Evolutionary conservation across 148 eudicot species (phyloP).

Genomic region (Simmondsia chinensis): DNA sequence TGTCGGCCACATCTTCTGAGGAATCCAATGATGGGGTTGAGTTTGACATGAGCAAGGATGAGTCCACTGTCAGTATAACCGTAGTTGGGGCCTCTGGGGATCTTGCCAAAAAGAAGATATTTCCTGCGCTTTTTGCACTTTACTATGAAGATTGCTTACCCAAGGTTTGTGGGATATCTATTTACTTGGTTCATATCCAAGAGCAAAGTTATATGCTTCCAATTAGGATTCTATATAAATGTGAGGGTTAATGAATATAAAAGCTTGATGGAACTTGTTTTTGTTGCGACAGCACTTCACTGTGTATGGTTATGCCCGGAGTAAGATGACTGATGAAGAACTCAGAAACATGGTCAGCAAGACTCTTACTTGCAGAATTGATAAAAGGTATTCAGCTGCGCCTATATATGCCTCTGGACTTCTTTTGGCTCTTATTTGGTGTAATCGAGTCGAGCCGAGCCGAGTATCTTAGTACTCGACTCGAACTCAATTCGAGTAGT

Average conservation of each 20-base stretch:
- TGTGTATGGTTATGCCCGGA: constrained; percentile 92
- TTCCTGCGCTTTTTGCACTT: constrained; percentile 98
- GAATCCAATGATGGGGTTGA: constrained; percentile 25
- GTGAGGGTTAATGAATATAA: too few species aligned
- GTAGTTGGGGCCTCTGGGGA: constrained; percentile 98
- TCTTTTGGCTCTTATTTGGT: too few species aligned
- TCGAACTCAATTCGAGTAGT: too few species aligned
- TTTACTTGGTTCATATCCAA: too few species aligned
- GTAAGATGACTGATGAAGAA: constrained; percentile 97
- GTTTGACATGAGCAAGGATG: constrained; percentile 34
- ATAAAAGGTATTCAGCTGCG: constrained; percentile 52
- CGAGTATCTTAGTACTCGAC: too few species aligned
- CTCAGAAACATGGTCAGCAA: constrained; percentile 85
- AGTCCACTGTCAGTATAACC: constrained; percentile 86
- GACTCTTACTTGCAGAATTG: constrained; percentile 95
- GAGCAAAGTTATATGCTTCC: too few species aligned
- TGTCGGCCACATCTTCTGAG: constrained; percentile 27
- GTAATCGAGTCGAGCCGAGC: too few species aligned
- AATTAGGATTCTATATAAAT: too few species aligned
- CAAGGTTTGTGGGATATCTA: constrained; percentile 37
- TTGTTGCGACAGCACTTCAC: constrained; percentile 72
- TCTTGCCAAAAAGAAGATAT: constrained; percentile 97
- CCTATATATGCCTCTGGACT: neutral
- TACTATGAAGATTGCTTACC: constrained; percentile 89
- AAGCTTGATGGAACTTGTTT: too few species aligned